Evolutionary conservation across 371 early-diverging fungal genomes (phyloP), one percentile per base, ranked within the genome.

Genomic region (Apophysomyces elegans): DNA sequence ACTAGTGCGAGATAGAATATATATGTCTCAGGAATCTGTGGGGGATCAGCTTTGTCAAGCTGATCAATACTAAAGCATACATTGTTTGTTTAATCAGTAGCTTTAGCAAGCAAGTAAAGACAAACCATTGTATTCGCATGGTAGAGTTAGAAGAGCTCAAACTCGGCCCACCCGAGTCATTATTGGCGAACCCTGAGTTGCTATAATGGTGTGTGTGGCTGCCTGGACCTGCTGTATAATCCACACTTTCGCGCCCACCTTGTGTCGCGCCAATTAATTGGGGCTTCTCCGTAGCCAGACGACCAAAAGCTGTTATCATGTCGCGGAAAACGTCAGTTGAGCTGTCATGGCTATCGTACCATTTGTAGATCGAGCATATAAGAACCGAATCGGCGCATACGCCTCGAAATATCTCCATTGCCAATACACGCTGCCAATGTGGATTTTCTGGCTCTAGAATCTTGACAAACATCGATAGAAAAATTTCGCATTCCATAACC

Each of bases 401-500:
- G 13, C 83, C 85, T 21, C 88, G 86, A 66, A 93, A 89, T 13
- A 90, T 83, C 74, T 99, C 99, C 85, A 96, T 84, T 0, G 94
- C 90, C 63, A 98, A 68, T 0, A 95, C 93, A 14, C 95, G 83
- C 46, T 95, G 91, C 95, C 96, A 98, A n/a, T 85, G 63, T 11
- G 91, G 91, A 47, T 85, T 82, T 46, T 91, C 92, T 7, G 88
- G 87, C 35, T 94, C 96, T 37, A 95, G 67, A 13, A 93, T 84
- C 69, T 94, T 91, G 41, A 90, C 84, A 69, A 95, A 84, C 86
- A 96, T 91, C 6, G 95, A 88, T 54, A 98, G 71, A 63, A 97
- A 96, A 37, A 97, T 93, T 71, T 97, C 98, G 74, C 95, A 94
- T 66, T 97, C 97, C 74, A 91, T 93, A 8, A 83, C 68, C 92